Evolutionary conservation across 805 yeast species (phyloP).

Genomic region (Lipomyces yamanashiensis): DNA sequence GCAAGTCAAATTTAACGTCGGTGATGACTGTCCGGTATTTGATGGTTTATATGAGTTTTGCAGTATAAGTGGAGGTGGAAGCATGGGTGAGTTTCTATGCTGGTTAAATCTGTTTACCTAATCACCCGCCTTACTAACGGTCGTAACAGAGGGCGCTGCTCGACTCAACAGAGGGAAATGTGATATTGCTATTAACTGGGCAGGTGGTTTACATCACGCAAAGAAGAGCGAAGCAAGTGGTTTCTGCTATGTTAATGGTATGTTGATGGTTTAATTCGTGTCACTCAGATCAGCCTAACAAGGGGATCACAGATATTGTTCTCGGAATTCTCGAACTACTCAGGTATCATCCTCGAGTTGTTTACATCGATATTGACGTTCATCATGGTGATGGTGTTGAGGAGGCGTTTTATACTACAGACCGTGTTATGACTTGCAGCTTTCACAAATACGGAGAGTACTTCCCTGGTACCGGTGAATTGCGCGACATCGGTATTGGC

Average conservation of each 20-base stretch:
- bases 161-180: conserved; percentile 82
- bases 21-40: conserved; percentile 94
- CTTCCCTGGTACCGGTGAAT: conserved; percentile 96
- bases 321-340: conserved; percentile 82
- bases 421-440: conserved; percentile 93
- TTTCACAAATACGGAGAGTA: conserved; percentile 96
- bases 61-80: conserved; percentile 88
- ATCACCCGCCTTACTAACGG: background rate
- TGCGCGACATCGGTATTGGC: conserved; percentile 87
- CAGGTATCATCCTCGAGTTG: conserved; percentile 87
- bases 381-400: conserved; percentile 99
- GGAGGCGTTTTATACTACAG: conserved; percentile 94
- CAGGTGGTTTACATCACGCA: conserved; percentile 97
- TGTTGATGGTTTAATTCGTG: background rate
- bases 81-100: conserved; percentile 60
- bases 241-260: conserved; percentile 81
- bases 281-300: no score
- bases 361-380: conserved; percentile 91
- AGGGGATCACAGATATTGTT: conserved; percentile 65
- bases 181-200: conserved; percentile 94
- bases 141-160: conserved; percentile 70
- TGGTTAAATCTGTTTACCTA: background rate
- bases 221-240: conserved; percentile 94
- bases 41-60: conserved; percentile 94
- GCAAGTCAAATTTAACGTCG: conserved; percentile 88